phyloP scores from a whole-genome alignment of 352 stramenopile genomes.

The Globisporangium emineosum region DNA sequence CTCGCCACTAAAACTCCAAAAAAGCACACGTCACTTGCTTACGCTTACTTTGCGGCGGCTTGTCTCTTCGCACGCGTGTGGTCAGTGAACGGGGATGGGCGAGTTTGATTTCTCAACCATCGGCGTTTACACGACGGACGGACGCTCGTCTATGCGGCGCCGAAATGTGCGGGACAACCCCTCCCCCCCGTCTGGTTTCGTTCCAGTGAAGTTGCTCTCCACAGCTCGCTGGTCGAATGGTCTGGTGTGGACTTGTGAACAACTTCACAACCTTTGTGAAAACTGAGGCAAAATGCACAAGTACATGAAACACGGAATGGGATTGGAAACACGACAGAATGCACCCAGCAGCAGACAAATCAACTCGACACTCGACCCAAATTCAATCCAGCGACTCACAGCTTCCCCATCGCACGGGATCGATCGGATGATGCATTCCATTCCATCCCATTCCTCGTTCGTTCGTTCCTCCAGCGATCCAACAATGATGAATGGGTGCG shows the following conservation, averaged over 20 bases:
- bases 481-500: neutral
- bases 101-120: neutral
- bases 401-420: neutral
- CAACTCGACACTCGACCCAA: neutral
- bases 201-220: no score
- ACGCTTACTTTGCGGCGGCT: neutral
- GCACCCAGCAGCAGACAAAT: no score
- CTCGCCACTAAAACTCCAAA: neutral
- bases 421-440: no score
- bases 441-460: no score
- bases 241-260: no score
- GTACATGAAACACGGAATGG: no score
- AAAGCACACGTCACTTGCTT: neutral
- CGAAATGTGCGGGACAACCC: neutral
- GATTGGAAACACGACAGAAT: no score
- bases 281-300: no score
- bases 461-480: neutral
- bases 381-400: neutral
- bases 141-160: neutral
- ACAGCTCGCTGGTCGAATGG: no score
- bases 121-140: neutral
- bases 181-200: no score
- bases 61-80: neutral
- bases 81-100: neutral
- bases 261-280: no score